These are phyloP conservation scores for Paramecium octaurelia DNA, from an alignment of 73 alveolate species.

Conservation along the genomic window DNA sequence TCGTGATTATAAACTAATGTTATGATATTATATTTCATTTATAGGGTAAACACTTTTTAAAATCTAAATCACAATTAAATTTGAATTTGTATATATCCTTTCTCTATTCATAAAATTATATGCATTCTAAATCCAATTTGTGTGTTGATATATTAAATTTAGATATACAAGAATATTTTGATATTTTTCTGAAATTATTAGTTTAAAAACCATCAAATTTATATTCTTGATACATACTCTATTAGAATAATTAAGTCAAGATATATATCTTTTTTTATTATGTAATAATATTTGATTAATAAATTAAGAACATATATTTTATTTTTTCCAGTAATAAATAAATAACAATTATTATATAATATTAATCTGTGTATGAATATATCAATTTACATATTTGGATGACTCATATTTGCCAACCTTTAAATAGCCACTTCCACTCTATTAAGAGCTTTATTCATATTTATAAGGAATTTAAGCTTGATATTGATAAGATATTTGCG, in stretches of 20 bases:
- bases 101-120: no score
- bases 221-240: no score
- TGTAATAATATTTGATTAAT: no score
- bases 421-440: background rate
- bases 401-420: background rate
- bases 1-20: background rate
- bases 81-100: no score
- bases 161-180: no score
- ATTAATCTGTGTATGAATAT: background rate
- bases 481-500: background rate
- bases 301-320: no score
- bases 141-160: no score
- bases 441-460: background rate
- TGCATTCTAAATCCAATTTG: no score
- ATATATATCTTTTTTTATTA: no score
- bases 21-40: background rate
- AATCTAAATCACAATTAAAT: background rate
- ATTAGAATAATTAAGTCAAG: no score
- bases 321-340: background rate
- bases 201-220: no score
- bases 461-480: background rate
- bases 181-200: no score
- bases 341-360: background rate
- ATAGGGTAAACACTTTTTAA: background rate
- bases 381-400: background rate